Evolutionary conservation across 768 basidiomycete species (phyloP), one percentile per base, ranked within the genome.

Genomic region (Tylopilus cervinicoccineus): DNA sequence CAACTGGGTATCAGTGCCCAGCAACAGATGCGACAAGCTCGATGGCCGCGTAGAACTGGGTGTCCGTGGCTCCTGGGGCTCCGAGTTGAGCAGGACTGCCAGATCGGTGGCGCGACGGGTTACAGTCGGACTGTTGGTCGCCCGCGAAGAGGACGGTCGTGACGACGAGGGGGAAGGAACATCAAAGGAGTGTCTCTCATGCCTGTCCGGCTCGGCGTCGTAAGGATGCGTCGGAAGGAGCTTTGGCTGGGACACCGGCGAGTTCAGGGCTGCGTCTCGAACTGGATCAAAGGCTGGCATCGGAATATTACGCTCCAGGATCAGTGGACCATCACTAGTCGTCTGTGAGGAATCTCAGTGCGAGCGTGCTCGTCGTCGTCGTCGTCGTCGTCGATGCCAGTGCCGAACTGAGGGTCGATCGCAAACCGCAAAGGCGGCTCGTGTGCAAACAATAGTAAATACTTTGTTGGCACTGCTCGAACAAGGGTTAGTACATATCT

Each of bases 241-340:
- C 58, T 69, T 69, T 41, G 75, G 62, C 55, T 74, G 73, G 33
- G 76, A 73, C 58, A 81, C 66, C 26, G 87, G 87, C 36, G 85
- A 86, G 69, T 87, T 87, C 59, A 86, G 78, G 60, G 88, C 85
- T 53, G 88, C 88, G 76, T 90, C 88, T 66, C 88, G 79, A 53
- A 91, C 87, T 60, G 88, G 87, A 76, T 90, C 88, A 76, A 89
- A 88, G 57, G 87, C 65, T 43, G 65, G 65, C 65, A 67, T 67
- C 37, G 31, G 37, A 32, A 27, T 23, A 38, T 38, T 50, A 28
- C 37, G 47, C 44, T 38, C 12, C 17, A 45, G 38, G 20, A 28
- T 57, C 48, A 63, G 29, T 41, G 47, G 41, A 47, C 41, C 44
- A 58, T 61, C 44, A 40, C 52, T 40, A 28, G 40, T 23, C 43